Conservation (phyloP, 2,329 filamentous ascomycete genomes). For the Paecilomyces sp. region DNA sequence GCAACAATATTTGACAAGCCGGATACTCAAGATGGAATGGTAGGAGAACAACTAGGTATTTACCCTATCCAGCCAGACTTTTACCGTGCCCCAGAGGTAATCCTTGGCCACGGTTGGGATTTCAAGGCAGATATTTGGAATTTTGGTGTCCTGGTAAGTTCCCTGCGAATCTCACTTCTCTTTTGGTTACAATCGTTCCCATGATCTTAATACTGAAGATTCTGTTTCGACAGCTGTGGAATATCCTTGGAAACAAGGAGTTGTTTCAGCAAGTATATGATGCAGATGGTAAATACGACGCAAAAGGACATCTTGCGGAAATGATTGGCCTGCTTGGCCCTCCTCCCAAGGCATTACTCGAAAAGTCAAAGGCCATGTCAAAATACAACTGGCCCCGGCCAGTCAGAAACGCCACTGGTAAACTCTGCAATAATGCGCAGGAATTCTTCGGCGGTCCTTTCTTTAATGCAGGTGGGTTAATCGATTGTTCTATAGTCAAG, state of each 20-base stretch:
- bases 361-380: neutral
- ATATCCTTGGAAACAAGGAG: neutral
- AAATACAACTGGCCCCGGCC: neutral
- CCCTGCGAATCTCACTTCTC: neutral
- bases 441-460: neutral
- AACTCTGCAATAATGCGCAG: neutral
- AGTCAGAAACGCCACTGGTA: neutral
- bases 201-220: neutral
- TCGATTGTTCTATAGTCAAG: neutral
- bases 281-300: neutral
- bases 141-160: slow-evolving; percentile 4
- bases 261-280: neutral
- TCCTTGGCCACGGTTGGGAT: neutral
- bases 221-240: neutral
- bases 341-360: neutral
- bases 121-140: neutral
- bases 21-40: neutral
- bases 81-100: neutral
- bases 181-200: neutral
- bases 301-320: neutral
- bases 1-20: neutral
- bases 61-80: neutral
- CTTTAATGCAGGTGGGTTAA: neutral
- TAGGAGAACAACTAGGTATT: neutral
- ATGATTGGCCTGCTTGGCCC: neutral